Evolutionary conservation across 2,329 filamentous ascomycete genomes (phyloP).

Genomic region (Cladosporium austrohemisphaericum): DNA sequence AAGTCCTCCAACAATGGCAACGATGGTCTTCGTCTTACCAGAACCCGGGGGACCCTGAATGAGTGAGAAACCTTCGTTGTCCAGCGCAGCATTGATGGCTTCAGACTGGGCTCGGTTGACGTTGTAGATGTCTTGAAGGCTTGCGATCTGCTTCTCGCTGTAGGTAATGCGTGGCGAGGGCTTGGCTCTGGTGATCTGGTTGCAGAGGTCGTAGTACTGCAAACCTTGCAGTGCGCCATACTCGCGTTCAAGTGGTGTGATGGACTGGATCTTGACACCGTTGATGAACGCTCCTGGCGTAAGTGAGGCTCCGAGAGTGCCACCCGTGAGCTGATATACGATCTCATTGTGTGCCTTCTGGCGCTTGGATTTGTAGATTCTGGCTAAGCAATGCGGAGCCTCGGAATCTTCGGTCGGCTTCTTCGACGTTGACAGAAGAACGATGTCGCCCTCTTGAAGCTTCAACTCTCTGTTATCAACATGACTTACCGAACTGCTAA

Average conservation of each 20-base stretch:
- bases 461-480: slow-evolving; percentile 66
- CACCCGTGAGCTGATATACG: slow-evolving; percentile 74
- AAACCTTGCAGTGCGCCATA: slow-evolving; percentile 87
- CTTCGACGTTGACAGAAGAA: slow-evolving; percentile 73
- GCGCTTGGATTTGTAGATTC: slow-evolving; percentile 73
- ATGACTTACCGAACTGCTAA: slow-evolving; percentile 76
- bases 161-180: slow-evolving; percentile 86
- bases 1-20: slow-evolving; percentile 89
- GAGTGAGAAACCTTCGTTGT: slow-evolving; percentile 95
- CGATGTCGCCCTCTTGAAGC: slow-evolving; percentile 79
- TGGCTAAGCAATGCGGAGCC: slow-evolving; percentile 77
- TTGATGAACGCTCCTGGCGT: slow-evolving; percentile 66
- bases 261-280: slow-evolving; percentile 81
- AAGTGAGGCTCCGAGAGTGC: slow-evolving; percentile 42
- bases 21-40: slow-evolving; percentile 97
- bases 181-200: slow-evolving; percentile 83
- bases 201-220: slow-evolving; percentile 92
- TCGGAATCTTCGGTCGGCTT: slow-evolving; percentile 64
- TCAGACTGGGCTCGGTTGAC: slow-evolving; percentile 87
- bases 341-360: slow-evolving; percentile 82
- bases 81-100: slow-evolving; percentile 84
- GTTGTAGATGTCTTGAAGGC: slow-evolving; percentile 70
- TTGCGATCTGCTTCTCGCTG: slow-evolving; percentile 65
- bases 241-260: slow-evolving; percentile 92
- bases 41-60: slow-evolving; percentile 95